Percentiles rank a stretch among this genome's conserved stretches.
phyloP scores from a whole-genome alignment of 495 filamentous ascomycete genomes.

The Aspergillus heteromorphus region DNA sequence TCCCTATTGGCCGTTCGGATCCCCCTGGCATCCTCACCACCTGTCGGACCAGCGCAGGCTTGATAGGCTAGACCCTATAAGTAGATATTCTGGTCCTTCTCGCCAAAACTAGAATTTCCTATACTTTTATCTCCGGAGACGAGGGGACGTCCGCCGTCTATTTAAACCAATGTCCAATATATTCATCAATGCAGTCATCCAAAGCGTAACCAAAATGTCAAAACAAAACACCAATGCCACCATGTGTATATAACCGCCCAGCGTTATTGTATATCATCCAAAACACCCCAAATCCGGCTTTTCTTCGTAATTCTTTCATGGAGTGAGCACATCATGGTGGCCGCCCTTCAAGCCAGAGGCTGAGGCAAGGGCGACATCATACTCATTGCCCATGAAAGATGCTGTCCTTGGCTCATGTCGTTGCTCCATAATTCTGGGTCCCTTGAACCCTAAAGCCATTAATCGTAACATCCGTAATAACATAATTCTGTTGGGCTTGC shows the following conservation, averaged over 20 bases:
- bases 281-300: not conserved
- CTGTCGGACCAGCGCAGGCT: no score
- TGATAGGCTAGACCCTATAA: no score
- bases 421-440: conserved; percentile 18
- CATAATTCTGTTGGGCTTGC: conserved; percentile 8
- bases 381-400: conserved; percentile 4
- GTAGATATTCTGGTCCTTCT: no score
- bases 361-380: conserved; percentile 3
- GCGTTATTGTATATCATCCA: not conserved
- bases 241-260: not conserved
- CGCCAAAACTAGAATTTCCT: no score
- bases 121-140: no score
- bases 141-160: not conserved
- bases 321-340: not conserved
- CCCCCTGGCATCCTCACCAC: no score
- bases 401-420: conserved; percentile 7
- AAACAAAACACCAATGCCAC: no score
- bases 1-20: no score
- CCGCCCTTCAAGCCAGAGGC: not conserved
- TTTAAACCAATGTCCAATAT: not conserved
- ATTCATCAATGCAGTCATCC: not conserved
- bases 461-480: conserved; percentile 39
- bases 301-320: not conserved
- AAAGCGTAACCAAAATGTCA: not conserved
- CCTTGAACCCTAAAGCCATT: conserved; percentile 23